These are phyloP conservation scores for Bacidia rubella DNA, from an alignment of 495 filamentous ascomycete species.

Conservation along the genomic window DNA sequence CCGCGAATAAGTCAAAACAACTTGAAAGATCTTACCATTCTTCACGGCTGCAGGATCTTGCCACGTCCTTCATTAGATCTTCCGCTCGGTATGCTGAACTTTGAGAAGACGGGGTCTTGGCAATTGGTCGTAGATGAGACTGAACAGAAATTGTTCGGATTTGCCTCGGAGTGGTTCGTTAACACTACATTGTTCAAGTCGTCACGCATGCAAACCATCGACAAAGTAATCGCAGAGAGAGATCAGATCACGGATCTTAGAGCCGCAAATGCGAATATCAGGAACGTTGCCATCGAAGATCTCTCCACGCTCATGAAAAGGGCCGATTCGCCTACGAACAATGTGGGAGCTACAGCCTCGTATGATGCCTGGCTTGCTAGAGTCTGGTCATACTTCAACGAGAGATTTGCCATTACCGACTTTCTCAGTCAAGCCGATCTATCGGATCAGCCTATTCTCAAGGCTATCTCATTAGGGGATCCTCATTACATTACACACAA, in stretches of 20 bases:
- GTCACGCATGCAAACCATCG: background rate
- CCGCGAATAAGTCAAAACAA: conserved; percentile 1
- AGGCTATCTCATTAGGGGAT: too few species aligned
- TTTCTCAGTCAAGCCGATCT: background rate
- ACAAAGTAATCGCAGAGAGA: background rate
- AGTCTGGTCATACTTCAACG: conserved; percentile 20
- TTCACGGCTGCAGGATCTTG: conserved; percentile 21
- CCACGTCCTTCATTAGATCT: conserved; percentile 17
- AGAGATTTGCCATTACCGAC: background rate
- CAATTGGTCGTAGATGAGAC: conserved; percentile 12
- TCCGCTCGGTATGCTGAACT: conserved; percentile 17
- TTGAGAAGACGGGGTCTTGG: background rate
- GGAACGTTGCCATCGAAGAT: conserved; percentile 9
- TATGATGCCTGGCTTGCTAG: conserved; percentile 15
- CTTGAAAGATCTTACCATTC: background rate
- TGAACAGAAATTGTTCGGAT: conserved; percentile 18
- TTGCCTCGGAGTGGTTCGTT: conserved; percentile 13
- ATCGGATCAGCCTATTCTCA: too few species aligned
- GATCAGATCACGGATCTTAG: background rate
- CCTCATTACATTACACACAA: conserved; percentile 7
- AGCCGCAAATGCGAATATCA: conserved; percentile 14
- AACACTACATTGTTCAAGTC: background rate
- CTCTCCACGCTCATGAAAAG: background rate
- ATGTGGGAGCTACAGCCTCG: background rate
- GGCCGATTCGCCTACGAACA: background rate